phyloP scores from a whole-genome alignment of 208 protist genomes.

The Leishmania arabica region DNA sequence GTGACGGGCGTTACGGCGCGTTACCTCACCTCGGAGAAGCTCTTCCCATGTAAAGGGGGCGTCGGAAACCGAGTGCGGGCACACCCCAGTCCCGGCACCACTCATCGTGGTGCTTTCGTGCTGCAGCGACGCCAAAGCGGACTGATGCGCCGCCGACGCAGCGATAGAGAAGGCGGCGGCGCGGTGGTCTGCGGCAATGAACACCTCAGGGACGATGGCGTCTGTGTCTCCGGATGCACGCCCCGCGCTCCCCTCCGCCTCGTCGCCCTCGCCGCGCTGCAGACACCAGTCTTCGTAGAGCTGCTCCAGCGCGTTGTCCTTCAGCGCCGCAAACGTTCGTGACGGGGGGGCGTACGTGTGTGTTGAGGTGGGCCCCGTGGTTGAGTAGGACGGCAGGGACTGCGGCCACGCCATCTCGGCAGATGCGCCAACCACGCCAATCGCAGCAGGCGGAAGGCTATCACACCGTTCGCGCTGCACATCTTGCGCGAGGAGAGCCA shows the following conservation, averaged over 20 bases:
- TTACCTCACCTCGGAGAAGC: conserved; percentile 32
- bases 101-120: neutral
- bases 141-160: conserved; percentile 21
- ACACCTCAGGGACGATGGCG: conserved; percentile 29
- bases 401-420: neutral
- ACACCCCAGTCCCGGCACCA: neutral
- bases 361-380: no score
- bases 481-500: conserved; percentile 50
- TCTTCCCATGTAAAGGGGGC: conserved; percentile 72
- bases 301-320: conserved; percentile 63
- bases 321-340: conserved; percentile 60
- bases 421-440: neutral
- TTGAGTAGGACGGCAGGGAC: neutral
- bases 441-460: neutral
- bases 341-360: conserved; percentile 33
- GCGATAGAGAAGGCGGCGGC: conserved; percentile 69
- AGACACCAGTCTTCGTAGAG: conserved; percentile 61
- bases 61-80: conserved; percentile 13
- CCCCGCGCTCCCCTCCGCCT: neutral
- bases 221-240: neutral
- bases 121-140: neutral
- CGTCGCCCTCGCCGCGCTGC: conserved; percentile 12
- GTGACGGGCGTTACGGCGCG: conserved; percentile 28
- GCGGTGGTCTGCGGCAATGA: conserved; percentile 73
- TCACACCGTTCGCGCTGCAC: conserved; percentile 26